Evolutionary conservation across 768 basidiomycete genomes (phyloP).

Genomic region (Mycena rebaudengoi): DNA sequence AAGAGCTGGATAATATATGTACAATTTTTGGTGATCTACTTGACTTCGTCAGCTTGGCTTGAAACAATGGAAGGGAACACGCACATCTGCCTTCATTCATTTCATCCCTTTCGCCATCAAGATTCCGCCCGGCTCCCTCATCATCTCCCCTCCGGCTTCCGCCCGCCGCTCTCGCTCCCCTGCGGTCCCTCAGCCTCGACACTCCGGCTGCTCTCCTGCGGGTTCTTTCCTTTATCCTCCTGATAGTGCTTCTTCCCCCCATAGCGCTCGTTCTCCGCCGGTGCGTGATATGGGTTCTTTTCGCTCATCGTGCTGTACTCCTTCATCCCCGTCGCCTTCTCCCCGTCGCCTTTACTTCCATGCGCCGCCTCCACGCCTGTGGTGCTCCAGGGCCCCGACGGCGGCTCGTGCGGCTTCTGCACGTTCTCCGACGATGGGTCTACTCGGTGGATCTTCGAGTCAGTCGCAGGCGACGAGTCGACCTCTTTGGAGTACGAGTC

Average conservation of each 20-base stretch:
- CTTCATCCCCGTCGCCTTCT: conserved; percentile 18
- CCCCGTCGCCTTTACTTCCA: background rate
- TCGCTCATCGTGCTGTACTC: conserved; percentile 35
- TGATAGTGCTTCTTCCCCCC: conserved; percentile 26
- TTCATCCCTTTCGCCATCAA: background rate
- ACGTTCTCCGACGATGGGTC: conserved; percentile 53
- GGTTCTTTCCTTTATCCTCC: conserved; percentile 12
- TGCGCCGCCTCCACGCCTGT: conserved; percentile 48
- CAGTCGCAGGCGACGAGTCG: conserved; percentile 52
- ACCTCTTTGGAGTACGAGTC: conserved; percentile 59
- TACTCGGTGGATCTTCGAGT: conserved; percentile 54
- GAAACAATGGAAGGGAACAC: background rate
- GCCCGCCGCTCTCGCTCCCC: conserved; percentile 45
- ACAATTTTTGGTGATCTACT: too few relatives aligned
- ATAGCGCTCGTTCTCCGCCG: conserved; percentile 29
- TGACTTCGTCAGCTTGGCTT: background rate
- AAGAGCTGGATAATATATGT: too few relatives aligned
- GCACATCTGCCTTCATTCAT: background rate
- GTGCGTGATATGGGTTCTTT: conserved; percentile 35
- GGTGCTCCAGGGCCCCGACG: conserved; percentile 55
- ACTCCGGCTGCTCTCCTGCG: conserved; percentile 45
- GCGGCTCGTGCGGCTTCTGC: conserved; percentile 59
- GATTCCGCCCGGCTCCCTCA: too few relatives aligned
- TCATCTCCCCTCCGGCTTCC: conserved; percentile 39
- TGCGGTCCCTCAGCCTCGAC: conserved; percentile 45